Base-by-base conservation (phyloP, 192 early-diverging fungal species). In the Kappamyces sp. region DNA sequence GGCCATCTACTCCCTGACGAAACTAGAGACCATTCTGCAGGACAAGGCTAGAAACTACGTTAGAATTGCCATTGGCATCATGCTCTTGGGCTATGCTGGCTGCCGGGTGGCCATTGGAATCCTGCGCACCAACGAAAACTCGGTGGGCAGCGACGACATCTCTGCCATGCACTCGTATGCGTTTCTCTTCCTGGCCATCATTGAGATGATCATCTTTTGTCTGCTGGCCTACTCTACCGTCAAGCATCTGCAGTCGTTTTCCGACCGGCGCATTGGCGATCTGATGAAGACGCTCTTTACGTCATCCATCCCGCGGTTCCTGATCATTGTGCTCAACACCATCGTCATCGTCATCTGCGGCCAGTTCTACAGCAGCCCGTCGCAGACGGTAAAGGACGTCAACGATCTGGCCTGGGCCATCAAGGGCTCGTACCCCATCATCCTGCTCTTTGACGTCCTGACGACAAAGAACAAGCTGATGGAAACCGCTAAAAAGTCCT, bases 391-490 rank as follows among this genome's bases (percentile, higher is more conserved):
- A 5, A n/a, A 31, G 6, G 49, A 68, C 22, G 12, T 66, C 12
- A 42, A 66, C 57, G 30, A 3, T 32, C 40, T 66, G 12, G 45
- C 37, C 1, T 69, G 67, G 67, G 29, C 36, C 11, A 37, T 69
- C 51, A 66, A 68, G 32, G 67, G 67, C 11, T 32, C 66, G 5
- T 69, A 69, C 49, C 66, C 67, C 6, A 22, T 61, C 11, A 69
- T 68, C 14, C 47, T 68, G 9, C 60, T 68, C 8, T 48, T 68
- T 45, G 66, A 68, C 41, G 45, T 68, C 35, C 59, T 68, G 12
- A 14, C 59, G 36, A 66, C 65, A 22, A 22, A 22, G 22, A 22
- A 22, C 22, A 22, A 22, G 22, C 22, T 22, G 22, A 22, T 22
- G 22, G 22, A 22, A 22, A 22, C 22, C 22, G 22, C 22, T 22